These are phyloP conservation scores for Fonsecaea nubica DNA, from an alignment of 2,329 filamentous ascomycete species.

Conservation along the genomic window DNA sequence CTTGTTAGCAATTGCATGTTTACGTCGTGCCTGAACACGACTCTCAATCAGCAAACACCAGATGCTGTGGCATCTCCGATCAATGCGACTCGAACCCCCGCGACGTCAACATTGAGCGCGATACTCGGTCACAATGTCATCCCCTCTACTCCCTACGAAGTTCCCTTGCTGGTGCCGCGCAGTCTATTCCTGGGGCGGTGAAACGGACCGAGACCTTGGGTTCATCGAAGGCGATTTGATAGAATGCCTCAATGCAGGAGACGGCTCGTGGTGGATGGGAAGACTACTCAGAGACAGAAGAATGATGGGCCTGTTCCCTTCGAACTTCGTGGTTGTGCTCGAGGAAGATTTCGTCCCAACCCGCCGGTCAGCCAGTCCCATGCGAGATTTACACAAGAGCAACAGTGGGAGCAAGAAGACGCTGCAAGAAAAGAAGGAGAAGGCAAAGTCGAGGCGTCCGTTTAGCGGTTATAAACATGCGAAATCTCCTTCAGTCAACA, in stretches of 20 bases:
- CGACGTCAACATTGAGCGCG: neutral
- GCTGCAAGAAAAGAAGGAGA: conserved; percentile 57
- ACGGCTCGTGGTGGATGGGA: conserved; percentile 98
- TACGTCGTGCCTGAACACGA: neutral
- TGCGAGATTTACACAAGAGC: conserved; percentile 59
- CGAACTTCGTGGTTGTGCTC: conserved; percentile 94
- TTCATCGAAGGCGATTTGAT: conserved; percentile 98
- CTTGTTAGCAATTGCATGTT: neutral
- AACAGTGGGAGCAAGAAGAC: conserved; percentile 44
- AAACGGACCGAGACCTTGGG: conserved; percentile 92
- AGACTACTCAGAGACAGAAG: conserved; percentile 86
- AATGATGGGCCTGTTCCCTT: conserved; percentile 91
- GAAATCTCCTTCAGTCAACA: conserved; percentile 46
- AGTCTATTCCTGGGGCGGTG: conserved; percentile 91
- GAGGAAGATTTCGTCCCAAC: conserved; percentile 81
- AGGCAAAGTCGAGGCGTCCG: conserved; percentile 66
- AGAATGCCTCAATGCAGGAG: conserved; percentile 95
- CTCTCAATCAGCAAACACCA: conserved; percentile 13
- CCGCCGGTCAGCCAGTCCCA: conserved; percentile 56
- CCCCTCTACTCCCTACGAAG: conserved; percentile 68
- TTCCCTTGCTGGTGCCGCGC: conserved; percentile 94
- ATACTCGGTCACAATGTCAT: conserved; percentile 26
- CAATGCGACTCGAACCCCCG: conserved; percentile 15
- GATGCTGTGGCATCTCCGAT: conserved; percentile 23
- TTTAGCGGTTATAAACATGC: conserved; percentile 67